Base-by-base conservation (phyloP, 257 asterid species). In the Verbascum thapsus region DNA sequence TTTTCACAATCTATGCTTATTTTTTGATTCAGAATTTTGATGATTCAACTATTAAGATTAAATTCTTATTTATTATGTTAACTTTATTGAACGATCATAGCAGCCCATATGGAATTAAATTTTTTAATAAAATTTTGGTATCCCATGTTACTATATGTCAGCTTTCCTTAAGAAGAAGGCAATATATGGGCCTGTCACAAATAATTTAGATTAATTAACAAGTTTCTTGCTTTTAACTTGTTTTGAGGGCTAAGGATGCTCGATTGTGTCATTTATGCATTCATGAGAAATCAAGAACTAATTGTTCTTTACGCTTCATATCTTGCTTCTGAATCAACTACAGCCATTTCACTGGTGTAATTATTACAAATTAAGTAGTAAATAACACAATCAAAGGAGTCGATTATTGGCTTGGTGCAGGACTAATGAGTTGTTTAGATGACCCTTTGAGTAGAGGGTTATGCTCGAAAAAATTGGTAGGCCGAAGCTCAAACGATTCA, bases 381-480 rank as follows among this genome's bases (percentile, higher is more conserved):
- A 50, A 10, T 8, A 9, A n/a, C n/a, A 44, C 26, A n/a, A n/a
- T n/a, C n/a, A n/a, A n/a, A n/a, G 0, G 37, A 13, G 30, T 4
- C 22, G 8, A 32, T 18, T 68, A 50, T 34, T 58, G 32, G 0
- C 7, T 15, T 7, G 37, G 23, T 9, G 42, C 45, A 20, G 26
- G 58, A 38, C 17, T 52, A 11, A 12, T 65, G 35, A 60, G 73
- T 34, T 59, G 26, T 17, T 13, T 20, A 0, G 37, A 42, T 10
- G 65, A 65, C 40, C 63, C 65, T 18, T 58, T 73, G 61, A 79
- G 80, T 55, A 63, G 60, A 3, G 95, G 95, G 72, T 88, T 83
- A 41, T 70, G 82, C 69, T 81, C 88, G 41, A 88, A 88, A 66
- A 85, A 88, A 64, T 83, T 88, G 8, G 75, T 7, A 0, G 91